Base-by-base conservation (phyloP, 2,329 filamentous ascomycete species). In the Phialophora expanda region DNA sequence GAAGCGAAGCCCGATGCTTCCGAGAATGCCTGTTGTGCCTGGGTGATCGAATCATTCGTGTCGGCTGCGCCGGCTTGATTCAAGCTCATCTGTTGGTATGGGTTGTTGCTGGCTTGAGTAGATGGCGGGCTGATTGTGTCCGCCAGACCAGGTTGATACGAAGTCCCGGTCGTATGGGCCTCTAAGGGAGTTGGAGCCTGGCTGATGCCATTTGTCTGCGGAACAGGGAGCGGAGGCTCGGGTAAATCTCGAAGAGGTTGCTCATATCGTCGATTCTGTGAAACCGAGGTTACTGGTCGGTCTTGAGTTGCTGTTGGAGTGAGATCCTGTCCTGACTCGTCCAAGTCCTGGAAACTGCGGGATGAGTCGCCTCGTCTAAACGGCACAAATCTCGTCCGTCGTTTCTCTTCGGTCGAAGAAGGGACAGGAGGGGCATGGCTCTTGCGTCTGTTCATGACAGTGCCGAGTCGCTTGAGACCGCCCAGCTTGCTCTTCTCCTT, bases 401-500 rank as follows among this genome's bases (percentile, higher is more conserved):
- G 67, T 57, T 71, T 66, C 48, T 74, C 81, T 51, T 82, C 79
- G 32, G 75, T 70, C 26, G 73, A 73, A 41, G 72, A 65, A 26
- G 73, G 74, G 11, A 76, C 74, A n/a, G 78, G 73, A 26, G 75
- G 71, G 11, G 76, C 75, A 53, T 79, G 72, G 66, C 79, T 82
- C 73, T 81, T 81, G 62, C 80, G 76, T 56, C 80, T 73, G 53
- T 78, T 77, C 79, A 82, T 82, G 22, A 82, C 80, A 4, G 80
- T 82, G 32, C 80, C 80, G 28, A 82, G 73, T 62, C 80, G 76
- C 67, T 79, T 79, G 34, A 82, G 72, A 4, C 80, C 80, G 50
- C 80, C 79, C 41, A 82, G 71, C 28, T 79, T 75, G 26, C 77
- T 79, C 67, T 77, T 76, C 77, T 74, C 83, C 75, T 89, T 82